These are phyloP conservation scores for Calonectria pseudoreteaudii DNA, from an alignment of 2,329 filamentous ascomycete genomes.

Conservation along the genomic window DNA sequence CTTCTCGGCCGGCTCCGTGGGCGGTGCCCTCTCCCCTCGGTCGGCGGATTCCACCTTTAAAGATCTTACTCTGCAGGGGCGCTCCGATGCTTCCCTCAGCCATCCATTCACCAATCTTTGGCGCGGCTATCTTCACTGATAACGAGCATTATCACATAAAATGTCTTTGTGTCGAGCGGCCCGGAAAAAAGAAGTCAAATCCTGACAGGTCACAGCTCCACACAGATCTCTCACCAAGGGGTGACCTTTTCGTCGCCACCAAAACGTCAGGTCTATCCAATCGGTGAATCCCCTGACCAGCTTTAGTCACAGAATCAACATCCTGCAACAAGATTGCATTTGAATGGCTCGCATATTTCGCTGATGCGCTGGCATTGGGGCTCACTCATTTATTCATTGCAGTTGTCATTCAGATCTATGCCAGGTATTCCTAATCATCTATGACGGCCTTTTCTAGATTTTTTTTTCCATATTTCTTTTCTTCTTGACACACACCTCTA, in stretches of 20 bases:
- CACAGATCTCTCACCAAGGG: not conserved
- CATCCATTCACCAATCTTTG: not conserved
- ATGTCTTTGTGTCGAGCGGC: not conserved
- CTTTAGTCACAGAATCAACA: not conserved
- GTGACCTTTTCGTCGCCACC: not conserved
- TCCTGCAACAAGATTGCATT: not conserved
- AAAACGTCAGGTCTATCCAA: not conserved
- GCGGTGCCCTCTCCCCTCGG: constrained; percentile 38
- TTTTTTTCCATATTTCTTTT: not conserved
- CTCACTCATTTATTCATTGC: not conserved
- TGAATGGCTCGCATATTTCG: not conserved
- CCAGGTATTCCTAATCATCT: constrained; percentile 11
- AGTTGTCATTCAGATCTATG: constrained; percentile 21
- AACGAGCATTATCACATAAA: not conserved
- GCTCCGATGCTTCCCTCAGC: not conserved
- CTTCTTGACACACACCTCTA: constrained; percentile 9
- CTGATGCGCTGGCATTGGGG: not conserved
- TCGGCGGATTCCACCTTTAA: constrained; percentile 45
- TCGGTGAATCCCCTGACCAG: not conserved
- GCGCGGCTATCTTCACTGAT: not conserved
- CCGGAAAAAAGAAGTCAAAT: not conserved
- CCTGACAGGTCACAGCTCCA: not conserved
- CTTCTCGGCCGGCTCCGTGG: constrained; percentile 48
- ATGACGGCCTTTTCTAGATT: constrained; percentile 2
- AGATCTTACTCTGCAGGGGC: constrained; percentile 6